Percentiles rank a stretch among this genome's conserved stretches.
Conservation (phyloP, 106 monocot species). For the Dendrobium catenatum region DNA sequence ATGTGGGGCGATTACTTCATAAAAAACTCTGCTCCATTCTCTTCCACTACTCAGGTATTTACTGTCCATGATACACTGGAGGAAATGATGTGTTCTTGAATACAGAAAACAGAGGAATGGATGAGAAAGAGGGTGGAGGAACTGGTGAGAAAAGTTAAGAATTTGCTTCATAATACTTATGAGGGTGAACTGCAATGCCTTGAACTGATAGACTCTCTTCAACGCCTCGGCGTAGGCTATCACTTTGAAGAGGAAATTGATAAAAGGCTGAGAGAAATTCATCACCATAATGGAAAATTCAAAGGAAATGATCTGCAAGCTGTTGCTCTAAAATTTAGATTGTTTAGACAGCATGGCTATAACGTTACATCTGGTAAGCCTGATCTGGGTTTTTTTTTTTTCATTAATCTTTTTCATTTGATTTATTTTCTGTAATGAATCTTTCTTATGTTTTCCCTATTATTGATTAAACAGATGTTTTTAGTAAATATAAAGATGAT, state of each 20-base stretch:
- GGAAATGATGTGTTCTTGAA: background rate
- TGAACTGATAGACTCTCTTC: background rate
- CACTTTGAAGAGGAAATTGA: background rate
- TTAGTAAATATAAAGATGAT: background rate
- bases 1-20: background rate
- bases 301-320: background rate
- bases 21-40: background rate
- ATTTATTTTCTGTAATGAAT: too few relatives aligned
- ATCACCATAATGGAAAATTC: background rate
- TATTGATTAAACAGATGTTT: background rate
- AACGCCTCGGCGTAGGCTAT: background rate
- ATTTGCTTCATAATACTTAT: background rate
- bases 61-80: background rate
- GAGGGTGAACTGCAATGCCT: background rate
- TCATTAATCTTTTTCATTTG: background rate
- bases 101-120: background rate
- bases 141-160: background rate
- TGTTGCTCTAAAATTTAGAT: background rate
- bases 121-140: background rate
- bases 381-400: too few relatives aligned
- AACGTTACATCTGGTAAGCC: background rate
- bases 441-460: background rate
- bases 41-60: background rate
- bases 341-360: constrained; percentile 1
- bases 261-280: background rate